These are phyloP conservation scores for Candida chilensis DNA, from an alignment of 805 yeast species.

Conservation along the genomic window DNA sequence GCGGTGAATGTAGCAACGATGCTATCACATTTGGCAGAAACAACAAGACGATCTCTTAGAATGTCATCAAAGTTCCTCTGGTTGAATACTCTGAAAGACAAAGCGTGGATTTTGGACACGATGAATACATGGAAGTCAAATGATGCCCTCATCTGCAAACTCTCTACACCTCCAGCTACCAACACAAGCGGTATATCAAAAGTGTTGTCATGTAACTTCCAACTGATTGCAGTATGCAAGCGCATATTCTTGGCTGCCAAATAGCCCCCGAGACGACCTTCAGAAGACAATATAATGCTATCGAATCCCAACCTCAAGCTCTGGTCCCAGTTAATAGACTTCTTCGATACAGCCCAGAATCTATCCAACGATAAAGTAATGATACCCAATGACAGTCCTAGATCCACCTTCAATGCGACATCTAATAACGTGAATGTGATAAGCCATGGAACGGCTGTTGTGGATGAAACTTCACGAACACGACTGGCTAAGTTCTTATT, in stretches of 20 bases:
- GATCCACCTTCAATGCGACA: slow-evolving; percentile 50
- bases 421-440: slow-evolving; percentile 47
- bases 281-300: slow-evolving; percentile 38
- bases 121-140: slow-evolving; percentile 85
- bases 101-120: slow-evolving; percentile 40
- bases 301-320: slow-evolving; percentile 55
- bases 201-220: slow-evolving; percentile 43
- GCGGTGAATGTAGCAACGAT: slow-evolving; percentile 68
- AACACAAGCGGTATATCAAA: slow-evolving; percentile 61
- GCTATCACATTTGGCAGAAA: slow-evolving; percentile 36
- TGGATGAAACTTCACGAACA: slow-evolving; percentile 48
- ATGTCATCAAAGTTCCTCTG: slow-evolving; percentile 41
- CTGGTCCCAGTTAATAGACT: slow-evolving; percentile 63
- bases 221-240: slow-evolving; percentile 58
- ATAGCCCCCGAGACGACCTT: slow-evolving; percentile 76
- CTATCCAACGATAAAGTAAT: slow-evolving; percentile 44
- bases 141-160: slow-evolving; percentile 50
- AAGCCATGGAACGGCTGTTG: slow-evolving; percentile 70
- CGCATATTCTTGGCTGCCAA: slow-evolving; percentile 39
- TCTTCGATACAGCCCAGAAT: slow-evolving; percentile 63
- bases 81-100: slow-evolving; percentile 55
- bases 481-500: slow-evolving; percentile 34
- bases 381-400: slow-evolving; percentile 80
- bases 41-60: slow-evolving; percentile 53
- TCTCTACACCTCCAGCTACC: slow-evolving; percentile 45